These are phyloP conservation scores for Podosphaera fusca DNA, from an alignment of 2,329 filamentous ascomycete genomes.

Conservation along the genomic window DNA sequence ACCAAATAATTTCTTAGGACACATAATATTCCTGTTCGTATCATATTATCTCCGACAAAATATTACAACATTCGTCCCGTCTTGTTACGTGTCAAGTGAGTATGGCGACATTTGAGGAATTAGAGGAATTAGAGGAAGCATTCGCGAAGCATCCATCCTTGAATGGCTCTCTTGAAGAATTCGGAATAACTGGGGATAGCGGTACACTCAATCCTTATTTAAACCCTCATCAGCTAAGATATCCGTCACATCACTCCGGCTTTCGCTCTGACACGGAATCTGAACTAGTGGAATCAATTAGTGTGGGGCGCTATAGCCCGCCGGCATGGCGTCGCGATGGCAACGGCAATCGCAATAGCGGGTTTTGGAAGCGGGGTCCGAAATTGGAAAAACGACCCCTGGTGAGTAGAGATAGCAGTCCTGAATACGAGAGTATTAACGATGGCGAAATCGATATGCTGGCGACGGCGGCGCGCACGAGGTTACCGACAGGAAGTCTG, in stretches of 20 bases:
- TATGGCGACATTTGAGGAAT: slow-evolving; percentile 13
- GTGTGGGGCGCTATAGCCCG: slow-evolving; percentile 35
- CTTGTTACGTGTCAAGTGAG: neutral
- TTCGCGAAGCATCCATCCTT: slow-evolving; percentile 36
- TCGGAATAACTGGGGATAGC: slow-evolving; percentile 26
- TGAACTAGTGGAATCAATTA: slow-evolving; percentile 21
- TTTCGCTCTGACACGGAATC: slow-evolving; percentile 28
- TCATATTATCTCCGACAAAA: neutral
- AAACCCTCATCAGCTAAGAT: slow-evolving; percentile 20
- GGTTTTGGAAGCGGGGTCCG: slow-evolving; percentile 25
- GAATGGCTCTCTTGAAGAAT: slow-evolving; percentile 36
- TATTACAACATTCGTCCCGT: neutral
- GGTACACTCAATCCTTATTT: slow-evolving; percentile 3
- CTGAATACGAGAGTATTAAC: slow-evolving; percentile 33
- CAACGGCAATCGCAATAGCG: slow-evolving; percentile 21
- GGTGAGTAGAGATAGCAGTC: slow-evolving; percentile 33
- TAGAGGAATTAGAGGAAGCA: slow-evolving; percentile 22
- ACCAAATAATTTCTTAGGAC: neutral
- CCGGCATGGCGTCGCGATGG: slow-evolving; percentile 34
- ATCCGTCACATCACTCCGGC: slow-evolving; percentile 36
- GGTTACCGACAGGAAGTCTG: slow-evolving; percentile 25
- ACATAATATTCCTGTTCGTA: neutral
- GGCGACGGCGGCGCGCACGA: slow-evolving; percentile 14
- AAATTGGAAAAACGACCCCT: slow-evolving; percentile 28
- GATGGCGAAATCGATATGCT: slow-evolving; percentile 18